Percentiles rank a stretch among this genome's conserved stretches.
Conservation (phyloP, 192 early-diverging fungal species). For the Entomortierella lignicola region DNA sequence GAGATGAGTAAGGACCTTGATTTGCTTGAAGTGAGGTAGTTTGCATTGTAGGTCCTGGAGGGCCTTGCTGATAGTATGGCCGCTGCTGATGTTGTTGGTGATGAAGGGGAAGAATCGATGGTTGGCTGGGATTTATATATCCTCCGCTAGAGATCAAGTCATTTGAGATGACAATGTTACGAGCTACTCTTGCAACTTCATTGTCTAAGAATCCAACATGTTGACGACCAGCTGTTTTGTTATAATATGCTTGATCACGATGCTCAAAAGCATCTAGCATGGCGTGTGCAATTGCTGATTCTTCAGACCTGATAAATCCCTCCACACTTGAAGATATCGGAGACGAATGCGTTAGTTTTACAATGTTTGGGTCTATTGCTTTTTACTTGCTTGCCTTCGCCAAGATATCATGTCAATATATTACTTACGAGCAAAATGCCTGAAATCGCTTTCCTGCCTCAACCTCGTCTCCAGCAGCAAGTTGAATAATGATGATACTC, state of each 20-base stretch:
- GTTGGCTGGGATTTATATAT: conserved; percentile 3
- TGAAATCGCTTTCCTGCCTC: conserved; percentile 73
- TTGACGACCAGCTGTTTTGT: conserved; percentile 61
- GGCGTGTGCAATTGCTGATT: conserved; percentile 65
- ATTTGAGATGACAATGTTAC: conserved; percentile 44
- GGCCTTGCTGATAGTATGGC: background rate
- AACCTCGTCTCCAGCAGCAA: conserved; percentile 76
- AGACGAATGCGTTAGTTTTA: too few relatives aligned
- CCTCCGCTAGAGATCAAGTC: conserved; percentile 30
- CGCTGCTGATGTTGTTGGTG: conserved; percentile 9
- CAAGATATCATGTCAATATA: background rate
- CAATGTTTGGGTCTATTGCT: background rate
- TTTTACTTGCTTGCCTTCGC: background rate
- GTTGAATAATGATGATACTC: conserved; percentile 69
- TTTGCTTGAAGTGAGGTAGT: conserved; percentile 20
- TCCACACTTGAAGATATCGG: background rate
- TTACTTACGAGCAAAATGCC: conserved; percentile 64
- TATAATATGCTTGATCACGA: conserved; percentile 69
- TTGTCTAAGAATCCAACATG: conserved; percentile 75
- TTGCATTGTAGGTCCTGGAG: conserved; percentile 5
- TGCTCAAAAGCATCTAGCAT: conserved; percentile 74
- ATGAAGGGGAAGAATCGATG: background rate
- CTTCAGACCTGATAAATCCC: conserved; percentile 72
- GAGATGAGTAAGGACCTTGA: background rate
- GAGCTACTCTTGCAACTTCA: conserved; percentile 66